Percentiles rank a stretch among this genome's conserved stretches.
phyloP scores from a whole-genome alignment of 345 rosid species.

The Draba incana region DNA sequence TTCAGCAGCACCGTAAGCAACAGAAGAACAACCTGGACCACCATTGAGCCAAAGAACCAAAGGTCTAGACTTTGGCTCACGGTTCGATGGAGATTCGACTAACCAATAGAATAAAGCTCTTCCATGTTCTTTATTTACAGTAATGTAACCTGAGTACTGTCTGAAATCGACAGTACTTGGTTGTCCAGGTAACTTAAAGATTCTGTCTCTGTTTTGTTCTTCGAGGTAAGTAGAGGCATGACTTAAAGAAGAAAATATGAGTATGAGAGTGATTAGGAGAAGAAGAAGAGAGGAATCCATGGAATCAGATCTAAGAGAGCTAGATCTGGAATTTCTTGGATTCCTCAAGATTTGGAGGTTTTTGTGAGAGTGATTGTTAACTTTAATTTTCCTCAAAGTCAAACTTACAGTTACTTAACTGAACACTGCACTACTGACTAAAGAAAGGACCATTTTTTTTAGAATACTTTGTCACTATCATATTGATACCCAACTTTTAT shows the following conservation, averaged over 20 bases:
- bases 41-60: constrained; percentile 93
- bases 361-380: constrained; percentile 11
- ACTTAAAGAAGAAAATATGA: constrained; percentile 37
- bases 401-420: constrained; percentile 38
- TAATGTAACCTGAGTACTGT: constrained; percentile 87
- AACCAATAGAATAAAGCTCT: constrained; percentile 94
- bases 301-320: constrained; percentile 37
- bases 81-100: constrained; percentile 69
- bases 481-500: too few species aligned
- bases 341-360: constrained; percentile 33
- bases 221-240: constrained; percentile 44
- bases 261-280: constrained; percentile 14
- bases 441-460: background rate
- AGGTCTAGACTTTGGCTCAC: constrained; percentile 70
- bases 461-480: too few species aligned
- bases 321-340: constrained; percentile 31
- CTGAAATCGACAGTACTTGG: constrained; percentile 65
- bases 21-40: constrained; percentile 96
- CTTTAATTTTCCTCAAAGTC: constrained; percentile 30
- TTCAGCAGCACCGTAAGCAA: constrained; percentile 93
- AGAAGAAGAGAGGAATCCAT: constrained; percentile 36
- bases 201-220: constrained; percentile 72
- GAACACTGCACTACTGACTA: constrained; percentile 27
- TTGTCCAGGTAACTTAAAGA: constrained; percentile 79
- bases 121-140: constrained; percentile 74